Evolutionary conservation across 495 filamentous ascomycete species (phyloP), one percentile per base, ranked within the genome.

Genomic region (Polyplosphaeria fusca): DNA sequence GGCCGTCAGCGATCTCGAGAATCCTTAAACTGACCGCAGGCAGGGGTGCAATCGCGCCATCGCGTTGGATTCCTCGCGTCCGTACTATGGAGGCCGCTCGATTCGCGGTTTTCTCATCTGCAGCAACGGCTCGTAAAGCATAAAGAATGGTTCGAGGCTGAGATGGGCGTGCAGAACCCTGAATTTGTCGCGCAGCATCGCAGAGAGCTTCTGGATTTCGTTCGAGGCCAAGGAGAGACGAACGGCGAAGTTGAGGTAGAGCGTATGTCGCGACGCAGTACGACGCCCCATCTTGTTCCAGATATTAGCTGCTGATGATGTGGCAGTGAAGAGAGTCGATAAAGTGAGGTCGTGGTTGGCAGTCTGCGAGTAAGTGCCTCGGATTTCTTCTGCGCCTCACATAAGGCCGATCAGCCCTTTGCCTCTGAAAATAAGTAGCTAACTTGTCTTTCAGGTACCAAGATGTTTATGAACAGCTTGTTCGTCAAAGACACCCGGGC

Each of bases 1-100:
- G n/a, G n/a, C n/a, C n/a, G n/a, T n/a, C n/a, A n/a, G n/a, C n/a
- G n/a, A n/a, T n/a, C n/a, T n/a, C n/a, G n/a, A n/a, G n/a, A n/a
- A n/a, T n/a, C n/a, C n/a, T n/a, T 27, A 23, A 26, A 24, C 56
- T 60, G 40, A 60, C 56, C 35, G 32, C 44, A 53, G 30, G n/a
- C 56, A 60, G 56, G 56, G 48, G 56, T 16, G 3, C 22, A 35
- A 60, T 52, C 43, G 42, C 56, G 56, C 9, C 50, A 61, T 47
- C 58, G 38, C n/a, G 20, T 37, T 4, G 20, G 39, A 0, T 54
- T 40, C 28, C 19, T 27, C 42, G 18, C 51, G 20, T 39, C 26
- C 18, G 35, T 52, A 22, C 18, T 56, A 13, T 61, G 58, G 58
- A 35, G 52, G 20, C 58, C 58, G 24, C 47, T 61, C 30, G 52